Conservation (phyloP, 176 grass and related monocot species). For the Ananas comosus region DNA sequence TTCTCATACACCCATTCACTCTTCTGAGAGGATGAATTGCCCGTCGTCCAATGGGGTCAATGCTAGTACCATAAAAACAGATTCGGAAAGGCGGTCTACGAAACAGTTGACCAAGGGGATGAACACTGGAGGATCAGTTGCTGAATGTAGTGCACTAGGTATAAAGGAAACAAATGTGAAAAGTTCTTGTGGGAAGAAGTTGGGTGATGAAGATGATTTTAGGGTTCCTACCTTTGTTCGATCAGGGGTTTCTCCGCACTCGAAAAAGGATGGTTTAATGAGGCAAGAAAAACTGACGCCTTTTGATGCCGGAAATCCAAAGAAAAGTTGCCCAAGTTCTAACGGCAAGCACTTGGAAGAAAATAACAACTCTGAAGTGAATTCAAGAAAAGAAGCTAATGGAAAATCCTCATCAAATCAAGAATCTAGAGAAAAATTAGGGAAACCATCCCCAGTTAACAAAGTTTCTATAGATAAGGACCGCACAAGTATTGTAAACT, state of each 20-base stretch:
- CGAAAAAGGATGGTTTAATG: not conserved
- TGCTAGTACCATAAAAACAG: not conserved
- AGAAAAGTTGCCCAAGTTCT: slow-evolving; percentile 1
- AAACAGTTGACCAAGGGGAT: not conserved
- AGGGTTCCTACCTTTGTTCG: slow-evolving; percentile 10
- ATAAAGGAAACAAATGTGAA: not conserved
- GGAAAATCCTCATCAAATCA: not conserved
- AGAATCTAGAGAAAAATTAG: not conserved
- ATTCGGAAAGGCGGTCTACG: not conserved
- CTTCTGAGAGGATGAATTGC: slow-evolving; percentile 3
- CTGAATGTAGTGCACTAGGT: not conserved
- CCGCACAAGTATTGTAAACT: not conserved
- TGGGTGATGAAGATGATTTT: slow-evolving; percentile 12
- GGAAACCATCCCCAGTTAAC: not conserved
- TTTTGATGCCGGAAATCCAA: not conserved
- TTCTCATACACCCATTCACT: not conserved
- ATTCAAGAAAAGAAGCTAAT: not conserved
- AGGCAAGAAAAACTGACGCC: not conserved
- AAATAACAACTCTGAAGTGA: not conserved
- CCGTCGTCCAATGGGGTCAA: not conserved
- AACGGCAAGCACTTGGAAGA: not conserved
- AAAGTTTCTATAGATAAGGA: not conserved
- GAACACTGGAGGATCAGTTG: not conserved
- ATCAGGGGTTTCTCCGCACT: not conserved
- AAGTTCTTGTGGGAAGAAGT: not conserved